Evolutionary conservation across 352 stramenopile species (phyloP), one percentile per base, ranked within the genome.

Genomic region (Globisporangium echinulatum): DNA sequence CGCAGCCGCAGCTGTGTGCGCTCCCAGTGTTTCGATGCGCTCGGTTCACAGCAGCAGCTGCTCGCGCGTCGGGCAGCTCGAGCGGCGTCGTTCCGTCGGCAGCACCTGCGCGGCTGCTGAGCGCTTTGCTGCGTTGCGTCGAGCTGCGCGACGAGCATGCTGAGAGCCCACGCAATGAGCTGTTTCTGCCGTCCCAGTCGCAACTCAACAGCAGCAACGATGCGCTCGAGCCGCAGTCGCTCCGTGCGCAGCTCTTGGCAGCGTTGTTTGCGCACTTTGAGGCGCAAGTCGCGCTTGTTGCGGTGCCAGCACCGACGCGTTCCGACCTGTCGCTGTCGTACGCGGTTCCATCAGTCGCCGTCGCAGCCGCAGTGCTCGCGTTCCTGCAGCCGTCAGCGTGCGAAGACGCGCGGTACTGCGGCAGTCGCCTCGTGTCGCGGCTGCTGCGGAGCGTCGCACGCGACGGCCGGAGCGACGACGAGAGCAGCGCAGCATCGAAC

Each of bases 361-460:
- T 79, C 19, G 75, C 68, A 36, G 66, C 61, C 37, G 68, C 69
- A 10, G 64, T 84, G 33, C 65, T 69, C 25, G 58, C 70, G 11
- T 82, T 86, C 52, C 66, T 77, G 37, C 62, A 63, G 36, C 49
- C 60, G n/a, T 8, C 40, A 44, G 7, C 3, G 3, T 14, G 47
- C 48, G 33, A 60, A 38, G 54, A 38, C 49, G 11, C 7, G 8
- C 0, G 25, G 56, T 43, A 54, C 51, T 17, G 8, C 52, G 63
- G 70, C 55, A 56, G 39, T 10, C 46, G 68, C 66, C 59, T 72
- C 17, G 61, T 49, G 40, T 63, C 69, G 2, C 70, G 76, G 37
- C 56, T 82, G 49, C 71, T 82, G 59, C 67, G 59, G 9, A 82
- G 68, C 38, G 53, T 82, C n/a, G 64, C 71, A 46, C 61, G 61